Evolutionary conservation across 2,329 filamentous ascomycete species (phyloP).

Genomic region (Hymenoscyphus linearis): DNA sequence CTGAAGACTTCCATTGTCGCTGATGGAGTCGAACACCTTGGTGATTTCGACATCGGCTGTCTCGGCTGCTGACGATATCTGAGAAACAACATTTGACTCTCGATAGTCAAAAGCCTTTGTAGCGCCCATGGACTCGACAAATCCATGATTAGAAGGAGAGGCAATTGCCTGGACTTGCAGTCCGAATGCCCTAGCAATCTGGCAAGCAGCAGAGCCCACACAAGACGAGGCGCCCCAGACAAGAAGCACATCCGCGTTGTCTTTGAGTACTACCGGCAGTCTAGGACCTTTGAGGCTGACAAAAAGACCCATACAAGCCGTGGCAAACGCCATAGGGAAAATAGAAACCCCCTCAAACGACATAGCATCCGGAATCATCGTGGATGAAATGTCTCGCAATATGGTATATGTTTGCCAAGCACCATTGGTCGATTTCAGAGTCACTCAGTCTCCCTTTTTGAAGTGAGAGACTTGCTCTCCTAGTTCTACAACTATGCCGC

Average conservation of each 20-base stretch:
- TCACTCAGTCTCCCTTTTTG: constrained; percentile 47
- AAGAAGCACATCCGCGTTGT: constrained; percentile 30
- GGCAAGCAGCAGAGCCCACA: constrained; percentile 42
- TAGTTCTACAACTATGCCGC: constrained; percentile 47
- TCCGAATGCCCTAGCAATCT: constrained; percentile 40
- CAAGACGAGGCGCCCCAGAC: constrained; percentile 47
- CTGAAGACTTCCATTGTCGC: constrained; percentile 5
- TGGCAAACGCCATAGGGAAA: constrained; percentile 28
- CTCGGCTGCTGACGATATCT: constrained; percentile 22
- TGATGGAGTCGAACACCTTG: constrained; percentile 35
- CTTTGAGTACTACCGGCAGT: constrained; percentile 18
- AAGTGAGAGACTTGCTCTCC: constrained; percentile 42
- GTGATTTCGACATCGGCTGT: constrained; percentile 14
- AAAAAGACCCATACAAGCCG: constrained; percentile 19
- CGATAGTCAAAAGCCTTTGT: constrained; percentile 25
- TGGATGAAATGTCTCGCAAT: constrained; percentile 18
- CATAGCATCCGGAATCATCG: constrained; percentile 26
- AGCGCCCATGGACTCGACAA: constrained; percentile 18
- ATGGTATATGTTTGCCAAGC: constrained; percentile 29
- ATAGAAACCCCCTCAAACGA: constrained; percentile 28
- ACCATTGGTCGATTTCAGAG: constrained; percentile 29
- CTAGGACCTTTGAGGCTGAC: constrained; percentile 16
- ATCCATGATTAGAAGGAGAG: constrained; percentile 27
- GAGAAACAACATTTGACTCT: constrained; percentile 18
- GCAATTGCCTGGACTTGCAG: constrained; percentile 41